Evolutionary conservation across 495 filamentous ascomycete genomes (phyloP).

Genomic region (Aspergillus ellipticus): DNA sequence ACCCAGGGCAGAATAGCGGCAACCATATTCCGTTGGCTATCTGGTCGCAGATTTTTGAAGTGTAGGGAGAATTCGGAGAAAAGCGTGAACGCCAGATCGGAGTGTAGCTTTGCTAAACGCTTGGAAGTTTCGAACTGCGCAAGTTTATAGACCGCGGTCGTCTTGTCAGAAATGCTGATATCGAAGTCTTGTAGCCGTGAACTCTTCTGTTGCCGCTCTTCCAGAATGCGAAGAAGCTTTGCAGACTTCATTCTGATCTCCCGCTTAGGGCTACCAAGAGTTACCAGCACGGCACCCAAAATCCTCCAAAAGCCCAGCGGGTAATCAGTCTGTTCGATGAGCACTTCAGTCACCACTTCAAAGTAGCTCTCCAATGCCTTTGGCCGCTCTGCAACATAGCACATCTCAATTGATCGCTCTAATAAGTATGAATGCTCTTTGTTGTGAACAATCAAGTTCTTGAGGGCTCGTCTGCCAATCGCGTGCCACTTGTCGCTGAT

Average conservation of each 20-base stretch:
- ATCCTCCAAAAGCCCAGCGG: slow-evolving; percentile 86
- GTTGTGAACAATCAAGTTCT: slow-evolving; percentile 88
- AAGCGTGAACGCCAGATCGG: slow-evolving; percentile 83
- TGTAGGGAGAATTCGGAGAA: slow-evolving; percentile 92
- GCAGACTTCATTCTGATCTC: slow-evolving; percentile 86
- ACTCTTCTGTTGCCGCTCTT: slow-evolving; percentile 77
- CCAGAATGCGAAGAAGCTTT: slow-evolving; percentile 74
- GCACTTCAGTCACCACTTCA: slow-evolving; percentile 81
- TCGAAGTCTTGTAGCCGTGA: slow-evolving; percentile 96
- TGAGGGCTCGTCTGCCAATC: slow-evolving; percentile 87
- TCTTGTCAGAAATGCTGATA: slow-evolving; percentile 97
- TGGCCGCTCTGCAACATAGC: slow-evolving; percentile 65
- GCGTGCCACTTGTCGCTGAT: slow-evolving; percentile 83
- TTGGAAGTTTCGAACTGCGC: slow-evolving; percentile 97
- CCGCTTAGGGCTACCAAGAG: slow-evolving; percentile 83
- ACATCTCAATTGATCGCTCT: slow-evolving; percentile 82
- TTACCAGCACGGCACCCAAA: slow-evolving; percentile 81
- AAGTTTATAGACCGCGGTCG: slow-evolving; percentile 93
- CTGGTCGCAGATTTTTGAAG: slow-evolving; percentile 77
- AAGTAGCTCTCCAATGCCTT: slow-evolving; percentile 95
- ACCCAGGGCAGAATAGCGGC: slow-evolving; percentile 95
- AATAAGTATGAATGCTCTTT: slow-evolving; percentile 77
- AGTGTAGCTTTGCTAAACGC: slow-evolving; percentile 79
- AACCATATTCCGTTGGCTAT: slow-evolving; percentile 87
- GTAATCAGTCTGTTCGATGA: slow-evolving; percentile 76